Base-by-base conservation (phyloP, 2,329 filamentous ascomycete species). In the Talaromyces piceae region DNA sequence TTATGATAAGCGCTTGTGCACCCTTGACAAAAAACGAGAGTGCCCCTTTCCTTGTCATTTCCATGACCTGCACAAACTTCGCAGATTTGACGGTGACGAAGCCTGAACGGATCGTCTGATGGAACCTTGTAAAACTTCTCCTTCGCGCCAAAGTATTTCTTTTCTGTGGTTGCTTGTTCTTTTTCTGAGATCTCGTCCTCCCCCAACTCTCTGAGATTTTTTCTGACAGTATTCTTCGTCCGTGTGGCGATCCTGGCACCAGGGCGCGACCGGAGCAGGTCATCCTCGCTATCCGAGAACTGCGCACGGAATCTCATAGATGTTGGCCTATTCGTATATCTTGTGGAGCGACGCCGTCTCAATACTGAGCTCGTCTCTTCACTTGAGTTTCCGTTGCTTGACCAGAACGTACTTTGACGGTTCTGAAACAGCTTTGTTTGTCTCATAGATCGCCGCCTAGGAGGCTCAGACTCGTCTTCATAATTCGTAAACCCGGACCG, bases 1-100 rank as follows among this genome's bases (percentile, higher is more conserved):
- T 87, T 88, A 69, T 98, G 93, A 59, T 89, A 95, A 0, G 87
- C 78, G 45, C 84, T 75, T 2, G 85, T 89, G 65, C 93, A 98
- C 26, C 93, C 93, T 70, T 98, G 94, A 59, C 93, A 98, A 62
- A 85, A 84, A 28, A 98, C 78, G 22, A 98, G 73, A 33, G 80
- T 75, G 1, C 88, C 89, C 62, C 83, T 85, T 52, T 74, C 77
- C 1, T 71, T 66, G 20, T 77, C 73, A 45, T 78, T 72, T 7
- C 78, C 77, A 13, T 67, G 69, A n/a, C 72, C 69, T 45, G 70
- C 72, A 63, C 93, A 98, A 2, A 82, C 78, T 58, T 88, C 84
- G 66, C 93, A 98, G 6, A 72, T 73, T 37, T 79, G 73, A 44
- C 78, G 80, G 67, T 98, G 93, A 9, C 80, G 78, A 20, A 76